These are phyloP conservation scores for Lolium perenne DNA, from an alignment of 176 grass and related monocot genomes.

Conservation along the genomic window DNA sequence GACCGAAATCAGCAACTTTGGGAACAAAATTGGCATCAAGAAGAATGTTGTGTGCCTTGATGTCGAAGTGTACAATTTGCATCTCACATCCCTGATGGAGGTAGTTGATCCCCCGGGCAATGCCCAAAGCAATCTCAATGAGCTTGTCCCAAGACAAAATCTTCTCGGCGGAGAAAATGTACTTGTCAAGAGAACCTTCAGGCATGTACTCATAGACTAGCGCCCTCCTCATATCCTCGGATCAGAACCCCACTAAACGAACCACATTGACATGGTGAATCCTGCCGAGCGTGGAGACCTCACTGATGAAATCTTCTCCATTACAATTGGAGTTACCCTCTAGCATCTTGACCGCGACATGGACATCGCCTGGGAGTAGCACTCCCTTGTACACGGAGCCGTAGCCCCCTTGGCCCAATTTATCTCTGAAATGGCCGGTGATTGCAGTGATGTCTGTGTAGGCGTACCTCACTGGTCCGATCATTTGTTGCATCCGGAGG, in stretches of 20 bases:
- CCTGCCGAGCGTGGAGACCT: conserved; percentile 38
- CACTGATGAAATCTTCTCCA: conserved; percentile 32
- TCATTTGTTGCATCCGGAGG: background rate
- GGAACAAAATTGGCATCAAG: background rate
- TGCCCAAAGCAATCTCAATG: conserved; percentile 16
- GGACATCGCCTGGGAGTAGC: background rate
- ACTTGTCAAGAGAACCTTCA: background rate
- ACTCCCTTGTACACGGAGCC: conserved; percentile 36
- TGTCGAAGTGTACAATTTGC: conserved; percentile 42
- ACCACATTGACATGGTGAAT: conserved; percentile 45
- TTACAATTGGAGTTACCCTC: background rate
- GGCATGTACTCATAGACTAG: conserved; percentile 36
- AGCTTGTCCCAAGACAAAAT: background rate
- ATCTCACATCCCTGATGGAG: conserved; percentile 31
- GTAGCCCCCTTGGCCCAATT: no score
- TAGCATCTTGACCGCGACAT: conserved; percentile 36
- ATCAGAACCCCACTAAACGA: conserved; percentile 38
- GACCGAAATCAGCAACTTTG: conserved; percentile 19
- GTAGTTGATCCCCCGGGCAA: conserved; percentile 42
- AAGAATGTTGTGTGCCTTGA: conserved; percentile 37
- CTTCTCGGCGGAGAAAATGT: background rate
- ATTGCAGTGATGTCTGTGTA: background rate
- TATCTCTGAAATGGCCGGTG: background rate
- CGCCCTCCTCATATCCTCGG: conserved; percentile 16
- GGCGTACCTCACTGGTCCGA: background rate